Evolutionary conservation across 2,329 filamentous ascomycete species (phyloP), one percentile per base, ranked within the genome.

Genomic region (Mycosphaerella arachidis): DNA sequence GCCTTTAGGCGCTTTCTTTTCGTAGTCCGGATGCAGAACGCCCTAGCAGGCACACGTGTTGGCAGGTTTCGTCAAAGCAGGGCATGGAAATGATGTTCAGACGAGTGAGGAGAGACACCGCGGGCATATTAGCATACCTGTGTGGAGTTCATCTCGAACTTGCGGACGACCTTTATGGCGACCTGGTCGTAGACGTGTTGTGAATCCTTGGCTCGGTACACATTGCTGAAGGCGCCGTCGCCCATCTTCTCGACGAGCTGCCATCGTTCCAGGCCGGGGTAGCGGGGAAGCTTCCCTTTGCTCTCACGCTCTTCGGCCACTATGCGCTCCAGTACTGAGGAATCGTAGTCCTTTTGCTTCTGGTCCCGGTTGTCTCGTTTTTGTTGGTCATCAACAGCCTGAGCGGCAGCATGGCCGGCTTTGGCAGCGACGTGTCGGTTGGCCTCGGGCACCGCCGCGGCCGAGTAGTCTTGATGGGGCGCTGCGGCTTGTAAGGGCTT

Each of bases 141-240:
- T 81, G 89, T 92, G 67, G 88, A 92, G 79, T 96, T 97, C 91
- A 99, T 97, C 78, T 99, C 94, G 75, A 91, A 97, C 79, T 97
- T 97, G 72, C 94, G 89, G 65, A 99, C 94, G 55, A 99, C 94
- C 77, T 99, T 99, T 82, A 99, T 97, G 68, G 93, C 94, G 35
- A 94, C 92, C 73, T 97, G 88, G 66, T 85, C 86, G 64, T 84
- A 84, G 63, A 87, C 81, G 45, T 90, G 89, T 6, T 86, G 82
- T 50, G 76, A 82, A 74, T 99, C 94, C 67, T 83, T 84, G 40
- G 94, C 94, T 43, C 91, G 87, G 77, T 97, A 99, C 66, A 99
- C 94, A 72, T 97, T 97, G 81, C 93, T 97, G 82, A 99, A 99
- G 62, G 94, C 94, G 63, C 94, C 94, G 68, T 97, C 94, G 66